Conservation (phyloP, 148 eudicot genomes). For the Rhododendron kiyosumense region DNA sequence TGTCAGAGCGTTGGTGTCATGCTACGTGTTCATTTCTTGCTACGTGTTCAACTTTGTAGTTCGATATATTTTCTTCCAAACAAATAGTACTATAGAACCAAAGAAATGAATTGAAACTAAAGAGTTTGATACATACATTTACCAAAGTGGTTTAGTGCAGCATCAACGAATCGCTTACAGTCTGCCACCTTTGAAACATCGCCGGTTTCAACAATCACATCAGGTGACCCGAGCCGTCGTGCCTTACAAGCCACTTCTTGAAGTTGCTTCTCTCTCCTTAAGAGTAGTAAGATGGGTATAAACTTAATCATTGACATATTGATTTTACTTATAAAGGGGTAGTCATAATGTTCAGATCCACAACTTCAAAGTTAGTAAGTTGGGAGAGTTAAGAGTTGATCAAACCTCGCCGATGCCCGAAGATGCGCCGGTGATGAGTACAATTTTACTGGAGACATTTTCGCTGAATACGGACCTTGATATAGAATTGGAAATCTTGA, state of each 20-base stretch:
- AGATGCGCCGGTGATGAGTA: conserved; percentile 18
- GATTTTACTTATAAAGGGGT: too few species aligned
- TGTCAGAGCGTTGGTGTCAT: too few species aligned
- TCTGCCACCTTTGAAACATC: conserved; percentile 17
- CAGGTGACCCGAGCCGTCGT: conserved; percentile 7
- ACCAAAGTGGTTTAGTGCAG: conserved; percentile 12
- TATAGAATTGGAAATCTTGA: conserved; percentile 15
- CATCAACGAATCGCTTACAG: conserved; percentile 10
- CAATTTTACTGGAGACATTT: conserved; percentile 31
- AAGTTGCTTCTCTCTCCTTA: conserved; percentile 7
- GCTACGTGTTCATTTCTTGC: too few species aligned
- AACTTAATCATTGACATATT: neutral
- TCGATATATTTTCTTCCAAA: too few species aligned
- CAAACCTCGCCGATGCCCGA: neutral
- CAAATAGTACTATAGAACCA: too few species aligned
- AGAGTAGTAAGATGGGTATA: too few species aligned
- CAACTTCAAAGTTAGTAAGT: neutral
- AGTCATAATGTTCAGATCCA: neutral
- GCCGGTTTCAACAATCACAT: neutral
- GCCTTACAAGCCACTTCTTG: conserved; percentile 7
- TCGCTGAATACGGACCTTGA: conserved; percentile 10
- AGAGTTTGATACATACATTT: conserved; percentile 1
- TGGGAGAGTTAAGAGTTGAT: neutral
- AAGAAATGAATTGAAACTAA: neutral
- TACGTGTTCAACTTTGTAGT: too few species aligned